phyloP scores from a whole-genome alignment of 169 alveolate genomes.

The Eimeria necatrix region DNA sequence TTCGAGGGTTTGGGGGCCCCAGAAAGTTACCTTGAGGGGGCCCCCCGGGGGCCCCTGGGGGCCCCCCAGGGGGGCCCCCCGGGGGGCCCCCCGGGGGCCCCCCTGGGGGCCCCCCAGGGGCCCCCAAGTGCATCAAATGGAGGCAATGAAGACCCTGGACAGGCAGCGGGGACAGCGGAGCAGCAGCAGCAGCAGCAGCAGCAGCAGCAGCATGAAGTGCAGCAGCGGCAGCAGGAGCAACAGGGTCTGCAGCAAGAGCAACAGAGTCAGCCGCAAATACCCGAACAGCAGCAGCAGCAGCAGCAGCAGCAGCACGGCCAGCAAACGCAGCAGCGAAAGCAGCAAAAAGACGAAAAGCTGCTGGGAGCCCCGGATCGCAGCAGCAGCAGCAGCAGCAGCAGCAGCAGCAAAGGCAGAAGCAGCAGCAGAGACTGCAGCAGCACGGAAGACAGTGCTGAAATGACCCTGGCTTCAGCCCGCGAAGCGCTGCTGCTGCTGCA shows the following conservation, averaged over 20 bases:
- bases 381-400: not conserved
- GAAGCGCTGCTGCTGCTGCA: not conserved
- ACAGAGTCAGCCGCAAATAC: not conserved
- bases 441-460: not conserved
- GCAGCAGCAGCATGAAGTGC: no score
- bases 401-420: slow-evolving; percentile 40
- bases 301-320: not conserved
- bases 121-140: no score
- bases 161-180: no score
- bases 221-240: no score
- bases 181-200: no score
- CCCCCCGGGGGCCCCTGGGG: no score
- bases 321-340: slow-evolving; percentile 9
- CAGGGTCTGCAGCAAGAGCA: not conserved
- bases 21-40: no score
- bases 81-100: no score
- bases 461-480: not conserved
- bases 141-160: no score
- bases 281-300: not conserved
- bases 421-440: not conserved
- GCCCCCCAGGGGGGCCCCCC: no score
- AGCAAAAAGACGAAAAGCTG: not conserved
- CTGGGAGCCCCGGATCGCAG: not conserved
- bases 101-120: no score
- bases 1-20: no score